These are phyloP conservation scores for Mycosphaerella sp. DNA, from an alignment of 2,329 filamentous ascomycete genomes.

Conservation along the genomic window DNA sequence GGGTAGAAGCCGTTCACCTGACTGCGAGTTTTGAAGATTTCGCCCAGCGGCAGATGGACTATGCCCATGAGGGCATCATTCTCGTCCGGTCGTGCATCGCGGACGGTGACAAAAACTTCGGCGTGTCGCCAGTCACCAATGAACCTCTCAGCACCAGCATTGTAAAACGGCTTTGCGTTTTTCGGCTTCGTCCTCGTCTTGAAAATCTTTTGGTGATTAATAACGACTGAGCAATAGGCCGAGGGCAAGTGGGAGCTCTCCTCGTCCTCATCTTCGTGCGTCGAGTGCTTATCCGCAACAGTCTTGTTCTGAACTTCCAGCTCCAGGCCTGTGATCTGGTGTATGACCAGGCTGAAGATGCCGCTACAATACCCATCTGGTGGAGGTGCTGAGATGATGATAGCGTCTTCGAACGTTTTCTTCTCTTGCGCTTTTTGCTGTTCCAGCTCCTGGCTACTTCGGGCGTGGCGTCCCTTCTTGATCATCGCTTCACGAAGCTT, in stretches of 20 bases:
- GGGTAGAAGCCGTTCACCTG: constrained; percentile 63
- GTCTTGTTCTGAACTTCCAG: constrained; percentile 54
- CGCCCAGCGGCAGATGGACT: constrained; percentile 59
- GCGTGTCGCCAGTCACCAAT: constrained; percentile 61
- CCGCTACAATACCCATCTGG: constrained; percentile 57
- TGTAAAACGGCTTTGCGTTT: constrained; percentile 72
- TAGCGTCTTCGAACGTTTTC: constrained; percentile 51
- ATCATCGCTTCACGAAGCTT: constrained; percentile 62
- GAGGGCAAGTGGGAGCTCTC: constrained; percentile 60
- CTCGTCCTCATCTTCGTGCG: constrained; percentile 52
- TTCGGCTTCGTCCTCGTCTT: constrained; percentile 70
- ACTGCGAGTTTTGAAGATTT: constrained; percentile 56
- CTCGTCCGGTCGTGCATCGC: constrained; percentile 63
- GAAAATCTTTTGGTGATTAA: constrained; percentile 66
- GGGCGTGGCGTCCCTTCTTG: constrained; percentile 44
- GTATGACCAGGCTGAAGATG: constrained; percentile 63
- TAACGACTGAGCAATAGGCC: constrained; percentile 64
- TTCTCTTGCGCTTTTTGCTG: constrained; percentile 64
- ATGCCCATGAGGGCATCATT: constrained; percentile 64
- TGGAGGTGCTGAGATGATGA: constrained; percentile 64
- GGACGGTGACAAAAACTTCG: constrained; percentile 62
- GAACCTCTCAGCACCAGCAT: constrained; percentile 67
- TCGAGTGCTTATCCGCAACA: constrained; percentile 43
- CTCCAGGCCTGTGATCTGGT: constrained; percentile 65
- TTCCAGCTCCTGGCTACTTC: constrained; percentile 49